Percentiles rank a stretch among this genome's conserved stretches.
Evolutionary conservation across 2,329 filamentous ascomycete genomes (phyloP).

Genomic region (Hymenoscyphus salicellus): DNA sequence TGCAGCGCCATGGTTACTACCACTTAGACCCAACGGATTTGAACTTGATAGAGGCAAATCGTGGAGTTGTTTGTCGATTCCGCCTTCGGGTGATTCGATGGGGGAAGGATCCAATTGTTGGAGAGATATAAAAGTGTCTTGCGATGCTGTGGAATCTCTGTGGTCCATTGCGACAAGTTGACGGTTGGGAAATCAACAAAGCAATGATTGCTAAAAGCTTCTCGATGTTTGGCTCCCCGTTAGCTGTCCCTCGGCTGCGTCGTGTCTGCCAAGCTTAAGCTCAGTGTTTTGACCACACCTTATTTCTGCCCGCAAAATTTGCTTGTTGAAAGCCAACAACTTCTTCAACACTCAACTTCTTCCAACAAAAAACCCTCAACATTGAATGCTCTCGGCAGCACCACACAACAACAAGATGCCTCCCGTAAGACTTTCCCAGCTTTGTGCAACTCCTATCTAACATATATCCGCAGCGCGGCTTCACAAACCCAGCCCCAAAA

Average conservation of each 20-base stretch:
- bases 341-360: background rate
- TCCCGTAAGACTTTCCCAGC: background rate
- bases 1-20: slow-evolving; percentile 62
- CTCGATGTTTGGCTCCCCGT: background rate
- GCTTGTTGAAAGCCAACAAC: background rate
- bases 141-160: slow-evolving; percentile 44
- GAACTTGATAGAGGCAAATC: slow-evolving; percentile 38
- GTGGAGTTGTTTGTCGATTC: slow-evolving; percentile 43
- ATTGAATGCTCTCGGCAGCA: background rate
- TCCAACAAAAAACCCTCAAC: background rate
- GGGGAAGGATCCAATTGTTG: slow-evolving; percentile 79
- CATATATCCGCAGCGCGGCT: slow-evolving; percentile 40
- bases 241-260: background rate
- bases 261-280: background rate
- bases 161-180: slow-evolving; percentile 33
- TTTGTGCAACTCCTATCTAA: background rate
- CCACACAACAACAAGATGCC: background rate
- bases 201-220: background rate
- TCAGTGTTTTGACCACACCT: slow-evolving; percentile 27
- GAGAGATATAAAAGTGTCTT: slow-evolving; percentile 61
- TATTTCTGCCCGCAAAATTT: slow-evolving; percentile 17
- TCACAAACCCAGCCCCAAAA: slow-evolving; percentile 47
- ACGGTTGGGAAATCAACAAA: background rate
- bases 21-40: slow-evolving; percentile 55
- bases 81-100: slow-evolving; percentile 58